These are phyloP conservation scores for Hypoxylon sp. DNA, from an alignment of 2,329 filamentous ascomycete species.

Conservation along the genomic window DNA sequence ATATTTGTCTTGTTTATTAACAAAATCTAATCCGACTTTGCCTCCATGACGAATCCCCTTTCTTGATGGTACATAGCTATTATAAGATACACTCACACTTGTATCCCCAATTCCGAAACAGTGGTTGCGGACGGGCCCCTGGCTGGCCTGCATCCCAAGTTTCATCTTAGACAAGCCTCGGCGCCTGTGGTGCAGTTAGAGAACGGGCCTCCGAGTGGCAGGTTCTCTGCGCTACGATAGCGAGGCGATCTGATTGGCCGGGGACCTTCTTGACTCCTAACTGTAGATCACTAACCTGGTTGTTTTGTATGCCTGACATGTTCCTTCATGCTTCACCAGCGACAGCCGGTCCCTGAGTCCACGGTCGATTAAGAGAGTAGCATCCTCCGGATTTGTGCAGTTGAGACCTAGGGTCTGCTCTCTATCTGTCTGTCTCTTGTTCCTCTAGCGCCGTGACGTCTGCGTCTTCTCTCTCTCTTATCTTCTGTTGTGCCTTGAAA, in stretches of 20 bases:
- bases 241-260: conserved; percentile 26
- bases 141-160: conserved; percentile 18
- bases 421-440: neutral
- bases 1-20: neutral
- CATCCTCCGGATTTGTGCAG: conserved; percentile 28
- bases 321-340: conserved; percentile 26
- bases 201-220: conserved; percentile 28
- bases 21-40: neutral
- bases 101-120: conserved; percentile 39
- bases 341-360: neutral
- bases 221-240: conserved; percentile 14
- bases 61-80: conserved; percentile 1
- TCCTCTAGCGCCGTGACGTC: conserved; percentile 34
- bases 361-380: conserved; percentile 24
- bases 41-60: conserved; percentile 3
- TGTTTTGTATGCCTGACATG: conserved; percentile 36
- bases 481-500: conserved; percentile 8
- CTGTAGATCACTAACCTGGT: conserved; percentile 20
- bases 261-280: neutral
- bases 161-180: conserved; percentile 33
- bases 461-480: conserved; percentile 11
- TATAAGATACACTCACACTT: neutral
- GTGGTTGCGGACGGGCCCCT: conserved; percentile 30
- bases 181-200: conserved; percentile 21
- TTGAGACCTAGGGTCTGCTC: conserved; percentile 31